Evolutionary conservation across 2,329 filamentous ascomycete species (phyloP).

Genomic region (Teratosphaeria zuluensis): DNA sequence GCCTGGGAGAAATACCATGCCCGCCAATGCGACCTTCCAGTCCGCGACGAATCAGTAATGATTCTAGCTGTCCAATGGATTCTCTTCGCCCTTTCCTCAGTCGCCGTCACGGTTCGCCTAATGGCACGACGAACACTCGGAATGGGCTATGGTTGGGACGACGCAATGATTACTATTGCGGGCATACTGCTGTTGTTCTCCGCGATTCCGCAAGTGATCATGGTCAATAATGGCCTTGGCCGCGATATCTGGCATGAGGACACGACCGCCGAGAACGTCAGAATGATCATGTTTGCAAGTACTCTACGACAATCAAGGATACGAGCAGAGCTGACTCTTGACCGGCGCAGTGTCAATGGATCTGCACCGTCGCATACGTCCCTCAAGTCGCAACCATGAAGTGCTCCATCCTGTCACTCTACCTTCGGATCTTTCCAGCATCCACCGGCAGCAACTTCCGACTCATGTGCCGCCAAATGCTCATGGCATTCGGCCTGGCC

Average conservation of each 20-base stretch:
- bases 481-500: not conserved
- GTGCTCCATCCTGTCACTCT: not conserved
- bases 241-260: not conserved
- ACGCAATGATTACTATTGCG: not conserved
- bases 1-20: not conserved
- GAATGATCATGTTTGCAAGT: not conserved
- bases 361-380: not conserved
- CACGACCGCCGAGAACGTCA: not conserved
- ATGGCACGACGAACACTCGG: not conserved
- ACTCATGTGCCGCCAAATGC: not conserved
- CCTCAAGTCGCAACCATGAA: not conserved
- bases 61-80: not conserved
- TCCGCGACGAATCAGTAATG: not conserved
- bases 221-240: not conserved
- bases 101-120: not conserved
- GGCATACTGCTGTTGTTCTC: not conserved
- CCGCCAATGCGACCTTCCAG: not conserved
- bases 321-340: not conserved
- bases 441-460: not conserved
- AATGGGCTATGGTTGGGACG: not conserved
- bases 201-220: not conserved
- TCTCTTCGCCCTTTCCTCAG: not conserved
- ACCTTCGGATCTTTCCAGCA: not conserved
- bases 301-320: not conserved
- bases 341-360: not conserved